Evolutionary conservation across 1,284 basidiomycete species (phyloP), one percentile per base, ranked within the genome.

Genomic region (Waitea zeae): DNA sequence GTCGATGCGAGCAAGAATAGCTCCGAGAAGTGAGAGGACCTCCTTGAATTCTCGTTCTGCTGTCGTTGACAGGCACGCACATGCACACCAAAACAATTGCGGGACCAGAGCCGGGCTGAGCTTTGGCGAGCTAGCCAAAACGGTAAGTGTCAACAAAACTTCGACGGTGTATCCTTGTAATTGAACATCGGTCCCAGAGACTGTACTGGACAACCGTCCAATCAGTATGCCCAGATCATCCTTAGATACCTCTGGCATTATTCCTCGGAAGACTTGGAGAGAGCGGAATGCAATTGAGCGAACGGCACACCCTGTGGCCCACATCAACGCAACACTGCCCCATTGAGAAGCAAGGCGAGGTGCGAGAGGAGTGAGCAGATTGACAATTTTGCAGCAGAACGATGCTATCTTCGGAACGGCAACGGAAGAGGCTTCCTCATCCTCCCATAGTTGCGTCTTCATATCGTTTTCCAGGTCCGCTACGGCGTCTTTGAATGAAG

Each of bases 231-330:
- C 82, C 19, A 96, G 62, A 55, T 87, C 81, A 9, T 65, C 58
- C 34, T 78, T 68, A 34, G 70, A 76, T 31, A 87, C 65, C 20
- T 65, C 62, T 0, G 87, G 81, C 42, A 73, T 69, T n/a, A 96
- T 58, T 1, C 82, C 73, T 26, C 88, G 75, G 55, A 89, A 89
- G n/a, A 88, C 64, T 50, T 95, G 88, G 42, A 96, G 64, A 2
- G 90, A 93, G 20, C 88, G 71, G 55, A 84, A 88, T 1, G 92
- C 89, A 19, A 81, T 74, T 34, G 78, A 76, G 27, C 87, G 72
- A 40, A 90, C 84, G 3, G 87, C 81, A 45, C 86, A 90, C 1
- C 78, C 68, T 3, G 87, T 88, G 2, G 87, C 83, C 81, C 92
- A 95, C 20, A 64, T 57, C 39, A 95, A 58, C 2, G 87, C 83